Evolutionary conservation across 805 yeast genomes (phyloP).

Genomic region (Saccharomycopsis synnaedendra): DNA sequence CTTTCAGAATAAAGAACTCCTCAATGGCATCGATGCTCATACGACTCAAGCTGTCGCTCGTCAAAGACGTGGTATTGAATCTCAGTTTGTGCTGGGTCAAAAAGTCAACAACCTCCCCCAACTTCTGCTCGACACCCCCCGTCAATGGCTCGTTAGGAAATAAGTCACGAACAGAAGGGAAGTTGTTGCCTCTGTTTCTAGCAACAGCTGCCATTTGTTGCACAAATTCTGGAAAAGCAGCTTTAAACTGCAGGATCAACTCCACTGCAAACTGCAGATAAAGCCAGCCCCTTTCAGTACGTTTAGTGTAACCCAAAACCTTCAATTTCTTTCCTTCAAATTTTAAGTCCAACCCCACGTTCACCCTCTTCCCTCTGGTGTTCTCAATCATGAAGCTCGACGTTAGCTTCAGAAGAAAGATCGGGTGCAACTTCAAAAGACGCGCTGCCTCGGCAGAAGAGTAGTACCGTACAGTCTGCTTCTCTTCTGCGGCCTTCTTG

Average conservation of each 20-base stretch:
- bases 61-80: slow-evolving; percentile 57
- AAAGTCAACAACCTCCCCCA: slow-evolving; percentile 25
- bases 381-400: slow-evolving; percentile 56
- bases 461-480: slow-evolving; percentile 41
- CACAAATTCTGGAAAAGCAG: slow-evolving; percentile 54
- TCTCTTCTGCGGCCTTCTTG: slow-evolving; percentile 47
- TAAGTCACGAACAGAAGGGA: slow-evolving; percentile 21
- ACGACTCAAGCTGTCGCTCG: slow-evolving; percentile 66
- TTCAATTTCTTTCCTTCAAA: slow-evolving; percentile 70
- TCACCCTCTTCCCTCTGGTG: slow-evolving; percentile 37
- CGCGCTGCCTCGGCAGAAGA: slow-evolving; percentile 58
- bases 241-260: slow-evolving; percentile 49
- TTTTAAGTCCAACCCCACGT: slow-evolving; percentile 78
- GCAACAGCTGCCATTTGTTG: slow-evolving; percentile 23
- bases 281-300: slow-evolving; percentile 63
- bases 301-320: slow-evolving; percentile 78
- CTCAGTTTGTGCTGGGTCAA: slow-evolving; percentile 39
- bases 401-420: slow-evolving; percentile 67
- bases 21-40: slow-evolving; percentile 61
- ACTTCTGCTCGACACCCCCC: slow-evolving; percentile 20
- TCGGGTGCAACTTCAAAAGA: slow-evolving; percentile 42
- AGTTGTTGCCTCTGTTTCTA: slow-evolving; percentile 1
- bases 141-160: slow-evolving; percentile 24
- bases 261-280: slow-evolving; percentile 65
- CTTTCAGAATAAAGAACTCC: slow-evolving; percentile 35